A percentile compares a stretch with the other conserved stretches of the same genome.
These are phyloP conservation scores for Fusarium sp. DNA, from an alignment of 2,329 filamentous ascomycete genomes.

Conservation along the genomic window DNA sequence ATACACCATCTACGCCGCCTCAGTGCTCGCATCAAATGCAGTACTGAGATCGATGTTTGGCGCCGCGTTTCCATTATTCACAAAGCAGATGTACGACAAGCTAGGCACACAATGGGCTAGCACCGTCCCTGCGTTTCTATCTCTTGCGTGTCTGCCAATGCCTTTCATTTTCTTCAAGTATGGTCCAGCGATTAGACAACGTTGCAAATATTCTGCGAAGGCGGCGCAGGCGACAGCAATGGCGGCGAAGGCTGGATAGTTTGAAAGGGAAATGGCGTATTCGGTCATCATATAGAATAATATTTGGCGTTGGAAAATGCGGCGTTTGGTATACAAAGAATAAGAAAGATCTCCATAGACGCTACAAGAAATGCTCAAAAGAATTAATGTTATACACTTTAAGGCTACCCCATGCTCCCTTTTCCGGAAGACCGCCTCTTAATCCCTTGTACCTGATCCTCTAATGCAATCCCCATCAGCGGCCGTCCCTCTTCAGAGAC, in stretches of 20 bases:
- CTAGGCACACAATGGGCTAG: slow-evolving; percentile 45
- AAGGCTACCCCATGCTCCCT: neutral
- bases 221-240: slow-evolving; percentile 29
- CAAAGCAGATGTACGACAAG: slow-evolving; percentile 44
- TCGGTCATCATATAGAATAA: neutral
- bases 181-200: slow-evolving; percentile 34
- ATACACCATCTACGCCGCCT: slow-evolving; percentile 81
- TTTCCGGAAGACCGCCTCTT: neutral
- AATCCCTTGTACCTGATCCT: neutral
- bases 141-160: slow-evolving; percentile 40
- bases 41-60: slow-evolving; percentile 39
- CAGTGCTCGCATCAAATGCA: slow-evolving; percentile 71
- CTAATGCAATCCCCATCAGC: neutral
- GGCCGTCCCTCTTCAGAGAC: neutral
- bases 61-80: slow-evolving; percentile 43
- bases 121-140: slow-evolving; percentile 37
- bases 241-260: neutral
- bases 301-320: neutral
- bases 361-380: neutral
- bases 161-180: slow-evolving; percentile 41
- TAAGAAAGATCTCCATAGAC: neutral
- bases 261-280: too few relatives aligned
- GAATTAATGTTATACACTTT: neutral
- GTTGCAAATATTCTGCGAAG: slow-evolving; percentile 42
- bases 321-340: neutral